Evolutionary conservation across 805 yeast genomes (phyloP).

Genomic region (Diddensiella caesifluorescens): DNA sequence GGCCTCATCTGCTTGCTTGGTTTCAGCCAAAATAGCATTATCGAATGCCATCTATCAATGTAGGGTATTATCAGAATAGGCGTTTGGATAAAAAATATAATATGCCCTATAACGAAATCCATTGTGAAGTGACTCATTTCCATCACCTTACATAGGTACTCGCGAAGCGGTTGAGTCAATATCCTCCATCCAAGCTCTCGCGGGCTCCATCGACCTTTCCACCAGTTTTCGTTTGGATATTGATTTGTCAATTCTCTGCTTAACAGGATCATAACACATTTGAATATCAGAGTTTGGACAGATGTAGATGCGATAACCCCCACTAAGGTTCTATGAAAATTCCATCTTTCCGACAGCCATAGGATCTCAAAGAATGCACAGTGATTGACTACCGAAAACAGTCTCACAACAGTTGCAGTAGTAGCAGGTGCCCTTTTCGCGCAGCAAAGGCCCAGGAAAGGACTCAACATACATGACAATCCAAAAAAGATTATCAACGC

Average conservation of each 20-base stretch:
- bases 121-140: constrained; percentile 88
- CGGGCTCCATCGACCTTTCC: constrained; percentile 44
- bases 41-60: constrained; percentile 85
- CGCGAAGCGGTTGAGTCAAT: constrained; percentile 80
- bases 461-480: constrained; percentile 36
- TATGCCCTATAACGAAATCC: constrained; percentile 82
- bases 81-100: constrained; percentile 70
- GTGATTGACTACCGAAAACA: constrained; percentile 48
- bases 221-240: constrained; percentile 63
- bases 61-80: constrained; percentile 76
- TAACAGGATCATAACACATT: constrained; percentile 43
- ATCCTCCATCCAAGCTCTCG: constrained; percentile 79
- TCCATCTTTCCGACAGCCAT: constrained; percentile 66
- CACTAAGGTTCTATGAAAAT: constrained; percentile 51
- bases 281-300: constrained; percentile 55
- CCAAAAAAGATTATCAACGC: constrained; percentile 34
- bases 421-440: constrained; percentile 49
- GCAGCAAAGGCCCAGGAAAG: constrained; percentile 81
- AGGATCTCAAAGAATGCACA: constrained; percentile 54
- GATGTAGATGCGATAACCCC: constrained; percentile 55
- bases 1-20: constrained; percentile 84
- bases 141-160: constrained; percentile 74
- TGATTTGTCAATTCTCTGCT: constrained; percentile 53
- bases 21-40: constrained; percentile 92
- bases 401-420: constrained; percentile 54